Evolutionary conservation across 2,329 filamentous ascomycete genomes (phyloP).

Genomic region (Cercospora janseana): DNA sequence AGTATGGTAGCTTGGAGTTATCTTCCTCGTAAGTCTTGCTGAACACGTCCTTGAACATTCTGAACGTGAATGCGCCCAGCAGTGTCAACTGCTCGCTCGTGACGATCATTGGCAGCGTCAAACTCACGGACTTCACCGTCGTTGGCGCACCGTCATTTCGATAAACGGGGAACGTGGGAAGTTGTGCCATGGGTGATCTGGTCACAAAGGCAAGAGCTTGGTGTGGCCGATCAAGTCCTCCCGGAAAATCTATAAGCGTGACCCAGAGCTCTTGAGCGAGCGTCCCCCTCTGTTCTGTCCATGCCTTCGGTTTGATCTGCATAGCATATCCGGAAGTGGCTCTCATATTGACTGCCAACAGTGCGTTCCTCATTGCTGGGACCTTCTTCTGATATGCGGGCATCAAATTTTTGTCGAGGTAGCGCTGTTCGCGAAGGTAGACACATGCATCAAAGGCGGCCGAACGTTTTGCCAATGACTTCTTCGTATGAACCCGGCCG

Average conservation of each 20-base stretch:
- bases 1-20: slow-evolving; percentile 71
- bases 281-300: slow-evolving; percentile 53
- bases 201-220: slow-evolving; percentile 70
- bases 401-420: slow-evolving; percentile 71
- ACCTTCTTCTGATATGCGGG: slow-evolving; percentile 70
- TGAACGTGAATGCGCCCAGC: slow-evolving; percentile 71
- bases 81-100: slow-evolving; percentile 48
- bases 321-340: slow-evolving; percentile 73
- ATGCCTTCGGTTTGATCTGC: slow-evolving; percentile 74
- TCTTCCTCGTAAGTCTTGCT: slow-evolving; percentile 76
- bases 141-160: slow-evolving; percentile 65
- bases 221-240: slow-evolving; percentile 58
- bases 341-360: slow-evolving; percentile 75
- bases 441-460: slow-evolving; percentile 84
- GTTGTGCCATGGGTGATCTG: slow-evolving; percentile 58
- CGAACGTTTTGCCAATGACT: slow-evolving; percentile 78
- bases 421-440: slow-evolving; percentile 61
- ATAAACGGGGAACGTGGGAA: slow-evolving; percentile 70
- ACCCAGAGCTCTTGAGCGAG: slow-evolving; percentile 58
- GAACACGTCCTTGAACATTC: slow-evolving; percentile 79
- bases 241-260: slow-evolving; percentile 61
- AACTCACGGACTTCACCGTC: slow-evolving; percentile 49
- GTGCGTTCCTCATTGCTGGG: slow-evolving; percentile 82
- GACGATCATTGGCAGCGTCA: slow-evolving; percentile 48
- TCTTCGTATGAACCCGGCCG: slow-evolving; percentile 65